phyloP scores from a whole-genome alignment of 192 early-diverging fungal genomes.

The Linnemannia elongata region DNA sequence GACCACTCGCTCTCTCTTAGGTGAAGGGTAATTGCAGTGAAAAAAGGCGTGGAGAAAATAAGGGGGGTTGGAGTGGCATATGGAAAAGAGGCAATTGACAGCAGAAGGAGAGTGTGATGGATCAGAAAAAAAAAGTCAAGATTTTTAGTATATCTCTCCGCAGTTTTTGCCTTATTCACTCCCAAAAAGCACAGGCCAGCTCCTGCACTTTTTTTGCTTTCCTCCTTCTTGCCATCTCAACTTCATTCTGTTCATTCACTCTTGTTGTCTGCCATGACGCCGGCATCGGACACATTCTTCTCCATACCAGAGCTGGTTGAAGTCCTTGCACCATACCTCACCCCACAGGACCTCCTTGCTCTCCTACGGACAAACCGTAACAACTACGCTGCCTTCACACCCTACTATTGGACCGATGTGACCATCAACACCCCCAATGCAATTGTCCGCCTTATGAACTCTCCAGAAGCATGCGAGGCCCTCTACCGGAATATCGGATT shows the following conservation, averaged over 20 bases:
- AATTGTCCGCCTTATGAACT: background rate
- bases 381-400: background rate
- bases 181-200: no score
- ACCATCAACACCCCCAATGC: background rate
- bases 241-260: background rate
- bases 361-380: background rate
- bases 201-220: background rate
- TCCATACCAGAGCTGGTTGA: background rate
- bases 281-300: background rate
- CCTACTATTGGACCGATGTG: background rate
- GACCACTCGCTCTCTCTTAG: no score
- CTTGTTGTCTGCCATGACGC: background rate
- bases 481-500: background rate
- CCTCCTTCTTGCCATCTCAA: background rate
- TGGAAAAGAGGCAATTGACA: no score
- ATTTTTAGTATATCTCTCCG: no score
- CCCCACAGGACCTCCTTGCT: background rate
- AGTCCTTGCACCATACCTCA: background rate
- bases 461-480: background rate
- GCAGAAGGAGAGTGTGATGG: no score
- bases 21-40: no score
- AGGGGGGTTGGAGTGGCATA: no score
- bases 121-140: no score
- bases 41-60: no score
- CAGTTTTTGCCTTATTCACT: no score